Evolutionary conservation across 1,284 basidiomycete species (phyloP).

Genomic region (Pterulicium gracile): DNA sequence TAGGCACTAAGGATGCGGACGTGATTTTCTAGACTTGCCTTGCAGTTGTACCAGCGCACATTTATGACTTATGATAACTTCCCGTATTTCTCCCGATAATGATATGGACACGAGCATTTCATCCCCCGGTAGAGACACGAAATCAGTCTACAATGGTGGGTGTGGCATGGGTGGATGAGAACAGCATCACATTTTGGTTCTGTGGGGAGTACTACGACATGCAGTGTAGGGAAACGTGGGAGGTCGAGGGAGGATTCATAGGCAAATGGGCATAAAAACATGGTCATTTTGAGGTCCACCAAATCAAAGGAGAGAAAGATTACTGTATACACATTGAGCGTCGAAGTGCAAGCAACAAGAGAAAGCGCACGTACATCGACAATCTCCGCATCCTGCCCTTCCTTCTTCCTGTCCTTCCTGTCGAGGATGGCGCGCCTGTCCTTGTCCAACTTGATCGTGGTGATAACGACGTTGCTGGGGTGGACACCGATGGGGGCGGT

Average conservation of each 20-base stretch:
- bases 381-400: conserved; percentile 60
- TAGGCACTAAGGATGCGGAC: conserved; percentile 83
- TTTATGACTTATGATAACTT: no score
- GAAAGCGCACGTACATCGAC: conserved; percentile 47
- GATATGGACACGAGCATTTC: no score
- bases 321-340: conserved; percentile 3
- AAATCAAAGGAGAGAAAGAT: background rate
- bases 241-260: background rate
- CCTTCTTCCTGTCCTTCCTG: conserved; percentile 69
- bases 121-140: no score
- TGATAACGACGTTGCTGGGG: conserved; percentile 96
- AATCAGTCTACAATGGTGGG: no score
- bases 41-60: no score
- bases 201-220: background rate
- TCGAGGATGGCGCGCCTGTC: conserved; percentile 77
- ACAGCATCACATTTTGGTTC: no score
- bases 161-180: no score
- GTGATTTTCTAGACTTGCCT: conserved; percentile 83
- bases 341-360: conserved; percentile 4
- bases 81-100: no score
- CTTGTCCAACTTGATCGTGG: conserved; percentile 84
- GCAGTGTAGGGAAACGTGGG: background rate
- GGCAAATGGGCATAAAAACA: background rate
- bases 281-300: background rate
- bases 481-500: conserved; percentile 91